These are phyloP conservation scores for Diaporthe destruens DNA, from an alignment of 2,329 filamentous ascomycete species.

Conservation along the genomic window DNA sequence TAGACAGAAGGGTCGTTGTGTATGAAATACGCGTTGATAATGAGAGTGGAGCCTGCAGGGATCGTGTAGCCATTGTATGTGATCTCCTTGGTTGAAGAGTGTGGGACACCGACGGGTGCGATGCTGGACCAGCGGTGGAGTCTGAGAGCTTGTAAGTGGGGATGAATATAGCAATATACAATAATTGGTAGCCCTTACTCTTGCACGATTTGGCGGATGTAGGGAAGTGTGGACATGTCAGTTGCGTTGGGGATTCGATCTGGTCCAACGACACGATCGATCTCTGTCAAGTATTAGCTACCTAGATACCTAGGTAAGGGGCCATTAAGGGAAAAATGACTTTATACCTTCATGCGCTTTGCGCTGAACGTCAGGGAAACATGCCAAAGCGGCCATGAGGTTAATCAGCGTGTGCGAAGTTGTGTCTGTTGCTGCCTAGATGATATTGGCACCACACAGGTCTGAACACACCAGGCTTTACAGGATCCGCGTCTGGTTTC, in stretches of 20 bases:
- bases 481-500: too few relatives aligned
- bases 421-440: constrained; percentile 6
- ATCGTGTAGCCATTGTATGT: not conserved
- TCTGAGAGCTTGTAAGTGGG: not conserved
- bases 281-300: not conserved
- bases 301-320: too few relatives aligned
- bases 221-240: not conserved
- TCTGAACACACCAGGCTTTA: too few relatives aligned
- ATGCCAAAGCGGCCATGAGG: constrained; percentile 2
- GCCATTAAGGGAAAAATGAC: not conserved
- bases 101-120: not conserved
- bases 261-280: not conserved
- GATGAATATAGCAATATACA: not conserved
- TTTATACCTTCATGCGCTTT: not conserved
- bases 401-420: not conserved
- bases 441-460: not conserved
- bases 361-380: not conserved
- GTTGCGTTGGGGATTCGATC: not conserved
- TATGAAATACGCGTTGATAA: constrained; percentile 1
- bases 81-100: not conserved
- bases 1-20: not conserved
- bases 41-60: constrained; percentile 4
- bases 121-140: constrained; percentile 1
- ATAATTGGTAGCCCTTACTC: not conserved
- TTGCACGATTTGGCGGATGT: not conserved